Conservation (phyloP, 2,329 filamentous ascomycete species). For the Cordyceps sp. region DNA sequence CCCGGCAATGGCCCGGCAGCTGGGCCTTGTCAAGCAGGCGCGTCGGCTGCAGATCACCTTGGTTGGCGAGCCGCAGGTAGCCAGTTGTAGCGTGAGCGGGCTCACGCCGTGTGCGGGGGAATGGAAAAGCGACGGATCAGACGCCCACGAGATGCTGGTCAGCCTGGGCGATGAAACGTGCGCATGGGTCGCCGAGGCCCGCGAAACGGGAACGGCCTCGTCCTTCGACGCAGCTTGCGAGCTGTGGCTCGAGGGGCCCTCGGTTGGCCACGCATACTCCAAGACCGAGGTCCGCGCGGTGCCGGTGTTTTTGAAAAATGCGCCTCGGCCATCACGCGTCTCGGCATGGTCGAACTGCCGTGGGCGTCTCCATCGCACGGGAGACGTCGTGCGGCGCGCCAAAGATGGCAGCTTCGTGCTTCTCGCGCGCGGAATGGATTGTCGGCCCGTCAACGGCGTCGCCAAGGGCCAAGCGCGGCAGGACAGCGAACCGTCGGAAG, state of each 20-base stretch:
- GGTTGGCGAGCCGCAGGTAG: background rate
- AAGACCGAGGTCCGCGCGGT: no score
- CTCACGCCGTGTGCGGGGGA: no score
- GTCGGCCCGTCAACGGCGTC: background rate
- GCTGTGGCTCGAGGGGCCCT: slow-evolving; percentile 1
- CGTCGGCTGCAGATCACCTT: background rate
- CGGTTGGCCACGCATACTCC: background rate
- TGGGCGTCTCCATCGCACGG: background rate
- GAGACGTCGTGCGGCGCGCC: background rate
- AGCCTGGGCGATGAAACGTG: background rate
- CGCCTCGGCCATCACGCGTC: background rate
- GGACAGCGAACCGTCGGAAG: background rate
- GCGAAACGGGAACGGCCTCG: no score
- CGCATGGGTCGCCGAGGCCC: background rate
- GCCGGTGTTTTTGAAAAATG: background rate
- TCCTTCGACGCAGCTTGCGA: no score
- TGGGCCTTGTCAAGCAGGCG: background rate
- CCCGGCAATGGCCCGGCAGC: background rate
- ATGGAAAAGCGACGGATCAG: no score
- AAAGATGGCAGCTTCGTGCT: background rate
- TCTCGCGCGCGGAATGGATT: background rate
- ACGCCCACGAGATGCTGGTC: background rate
- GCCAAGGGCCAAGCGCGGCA: background rate
- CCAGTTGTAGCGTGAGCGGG: no score
- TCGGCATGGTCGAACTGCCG: background rate